Evolutionary conservation across 1,284 basidiomycete species (phyloP).

Genomic region (Inonotus obliquus): DNA sequence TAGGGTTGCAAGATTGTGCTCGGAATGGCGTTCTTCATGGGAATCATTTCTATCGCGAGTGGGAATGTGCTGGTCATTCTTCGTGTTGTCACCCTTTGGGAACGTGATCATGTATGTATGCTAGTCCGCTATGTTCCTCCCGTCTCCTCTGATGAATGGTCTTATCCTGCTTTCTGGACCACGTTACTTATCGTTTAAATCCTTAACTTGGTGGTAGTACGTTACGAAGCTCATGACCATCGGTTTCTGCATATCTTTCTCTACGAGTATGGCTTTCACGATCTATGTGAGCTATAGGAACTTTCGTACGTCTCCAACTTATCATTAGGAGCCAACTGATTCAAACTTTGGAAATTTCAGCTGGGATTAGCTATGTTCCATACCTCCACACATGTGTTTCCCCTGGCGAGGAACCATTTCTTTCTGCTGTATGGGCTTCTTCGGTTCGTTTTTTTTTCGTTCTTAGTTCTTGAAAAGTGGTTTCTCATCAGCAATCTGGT

Average conservation of each 20-base stretch:
- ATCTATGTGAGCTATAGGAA: neutral
- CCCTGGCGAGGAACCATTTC: neutral
- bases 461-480: no score
- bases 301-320: neutral
- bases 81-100: constrained; percentile 16
- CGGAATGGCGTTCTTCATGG: neutral
- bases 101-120: constrained; percentile 17
- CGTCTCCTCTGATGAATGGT: no score
- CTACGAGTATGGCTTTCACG: constrained; percentile 5
- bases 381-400: constrained; percentile 6
- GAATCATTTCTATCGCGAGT: constrained; percentile 8
- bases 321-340: no score
- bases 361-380: neutral
- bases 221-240: constrained; percentile 1
- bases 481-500: no score
- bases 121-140: no score
- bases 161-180: no score
- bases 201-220: neutral
- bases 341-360: neutral
- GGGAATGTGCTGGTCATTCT: constrained; percentile 16
- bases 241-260: constrained; percentile 10
- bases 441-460: constrained; percentile 10
- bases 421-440: constrained; percentile 17
- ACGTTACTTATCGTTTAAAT: no score
- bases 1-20: constrained; percentile 9